A percentile compares a stretch with the other conserved stretches of the same genome.
Conservation (phyloP, 805 yeast genomes). For the Zygoascus bituminiphila region DNA sequence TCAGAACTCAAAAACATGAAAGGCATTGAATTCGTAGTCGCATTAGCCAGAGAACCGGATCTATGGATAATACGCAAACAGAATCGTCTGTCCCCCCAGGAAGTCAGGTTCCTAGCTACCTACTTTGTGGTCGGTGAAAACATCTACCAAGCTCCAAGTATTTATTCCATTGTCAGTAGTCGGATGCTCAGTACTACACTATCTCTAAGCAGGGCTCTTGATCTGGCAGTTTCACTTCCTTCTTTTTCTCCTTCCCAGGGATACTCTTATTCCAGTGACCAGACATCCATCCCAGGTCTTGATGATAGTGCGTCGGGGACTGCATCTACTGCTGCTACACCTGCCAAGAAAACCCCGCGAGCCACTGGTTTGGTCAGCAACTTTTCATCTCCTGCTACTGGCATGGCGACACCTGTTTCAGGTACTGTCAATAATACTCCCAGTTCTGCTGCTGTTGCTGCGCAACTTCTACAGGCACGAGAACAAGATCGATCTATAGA, state of each 20-base stretch:
- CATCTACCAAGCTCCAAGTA: constrained; percentile 80
- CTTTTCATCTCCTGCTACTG: constrained; percentile 5
- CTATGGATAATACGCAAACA: constrained; percentile 89
- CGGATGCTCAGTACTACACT: constrained; percentile 48
- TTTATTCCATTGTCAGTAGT: constrained; percentile 63
- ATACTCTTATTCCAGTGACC: constrained; percentile 35
- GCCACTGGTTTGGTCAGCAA: constrained; percentile 2
- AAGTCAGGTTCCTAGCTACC: constrained; percentile 53
- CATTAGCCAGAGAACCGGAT: constrained; percentile 75
- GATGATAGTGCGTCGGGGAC: constrained; percentile 5
- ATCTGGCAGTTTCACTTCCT: constrained; percentile 40
- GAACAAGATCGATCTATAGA: constrained; percentile 16
- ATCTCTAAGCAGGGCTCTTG: constrained; percentile 40
- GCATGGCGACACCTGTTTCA: constrained; percentile 5
- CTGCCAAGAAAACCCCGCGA: constrained; percentile 6
- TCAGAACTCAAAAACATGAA: constrained; percentile 64
- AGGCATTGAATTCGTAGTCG: constrained; percentile 79
- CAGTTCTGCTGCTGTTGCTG: not conserved
- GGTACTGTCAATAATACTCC: not conserved
- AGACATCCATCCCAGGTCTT: constrained; percentile 1
- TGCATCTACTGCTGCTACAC: constrained; percentile 3
- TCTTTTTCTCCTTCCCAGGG: constrained; percentile 56
- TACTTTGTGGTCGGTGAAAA: constrained; percentile 88
- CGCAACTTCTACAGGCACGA: constrained; percentile 2
- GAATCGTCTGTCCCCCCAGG: constrained; percentile 46